Evolutionary conservation across 2,329 filamentous ascomycete genomes (phyloP).

Genomic region (Tolypocladium amazonense): DNA sequence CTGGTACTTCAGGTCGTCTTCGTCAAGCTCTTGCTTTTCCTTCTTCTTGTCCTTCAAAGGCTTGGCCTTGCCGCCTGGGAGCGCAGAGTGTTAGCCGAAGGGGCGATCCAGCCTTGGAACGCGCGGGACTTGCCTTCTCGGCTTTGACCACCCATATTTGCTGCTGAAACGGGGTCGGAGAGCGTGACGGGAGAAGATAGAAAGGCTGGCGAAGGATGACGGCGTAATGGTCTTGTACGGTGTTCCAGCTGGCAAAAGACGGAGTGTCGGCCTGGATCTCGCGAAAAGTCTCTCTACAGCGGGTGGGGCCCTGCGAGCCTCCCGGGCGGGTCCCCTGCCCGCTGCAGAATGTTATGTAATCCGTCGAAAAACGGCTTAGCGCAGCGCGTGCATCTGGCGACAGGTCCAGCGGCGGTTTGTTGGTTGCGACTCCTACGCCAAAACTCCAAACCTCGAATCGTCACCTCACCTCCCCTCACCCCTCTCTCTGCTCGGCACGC

Average conservation of each 20-base stretch:
- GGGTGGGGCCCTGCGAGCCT: too few species aligned
- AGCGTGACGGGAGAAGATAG: not conserved
- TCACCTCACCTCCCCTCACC: not conserved
- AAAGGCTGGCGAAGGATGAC: not conserved
- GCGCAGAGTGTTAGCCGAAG: not conserved
- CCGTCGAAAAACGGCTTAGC: not conserved
- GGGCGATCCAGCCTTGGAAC: not conserved
- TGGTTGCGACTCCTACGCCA: not conserved
- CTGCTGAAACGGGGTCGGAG: not conserved
- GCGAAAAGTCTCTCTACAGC: not conserved
- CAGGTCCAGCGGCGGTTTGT: too few species aligned
- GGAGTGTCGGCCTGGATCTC: not conserved
- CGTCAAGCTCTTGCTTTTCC: constrained; percentile 69
- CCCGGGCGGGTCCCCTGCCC: not conserved
- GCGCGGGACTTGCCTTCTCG: constrained; percentile 21
- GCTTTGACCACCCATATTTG: constrained; percentile 26
- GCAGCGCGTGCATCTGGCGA: not conserved
- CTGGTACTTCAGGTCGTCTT: constrained; percentile 74
- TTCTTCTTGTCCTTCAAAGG: constrained; percentile 87
- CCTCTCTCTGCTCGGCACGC: not conserved
- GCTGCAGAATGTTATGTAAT: constrained; percentile 2
- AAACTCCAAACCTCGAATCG: not conserved
- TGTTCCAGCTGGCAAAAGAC: not conserved
- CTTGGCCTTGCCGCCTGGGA: constrained; percentile 70
- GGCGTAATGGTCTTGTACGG: not conserved